Conservation (phyloP, 306 rosid species). For the Sicyos edulis region DNA sequence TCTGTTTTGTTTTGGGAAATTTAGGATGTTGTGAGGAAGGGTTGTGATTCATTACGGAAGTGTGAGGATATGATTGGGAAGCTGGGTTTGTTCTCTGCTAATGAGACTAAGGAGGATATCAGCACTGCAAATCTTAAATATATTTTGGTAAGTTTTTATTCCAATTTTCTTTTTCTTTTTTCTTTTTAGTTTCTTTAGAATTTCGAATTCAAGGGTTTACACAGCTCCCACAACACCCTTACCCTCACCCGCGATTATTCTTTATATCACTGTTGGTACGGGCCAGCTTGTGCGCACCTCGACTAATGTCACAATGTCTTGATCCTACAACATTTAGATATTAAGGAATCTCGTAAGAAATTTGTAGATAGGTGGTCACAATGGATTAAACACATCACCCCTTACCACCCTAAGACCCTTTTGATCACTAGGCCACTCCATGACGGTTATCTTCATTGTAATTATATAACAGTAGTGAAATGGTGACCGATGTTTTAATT, state of each 20-base stretch:
- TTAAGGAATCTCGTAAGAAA: too few relatives aligned
- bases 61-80: slow-evolving; percentile 81
- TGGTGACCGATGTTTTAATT: background rate
- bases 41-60: slow-evolving; percentile 46
- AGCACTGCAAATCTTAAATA: slow-evolving; percentile 76
- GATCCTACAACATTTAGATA: too few relatives aligned
- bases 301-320: too few relatives aligned
- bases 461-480: background rate
- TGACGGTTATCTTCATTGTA: background rate
- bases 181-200: background rate
- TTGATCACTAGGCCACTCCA: too few relatives aligned
- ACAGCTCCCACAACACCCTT: too few relatives aligned
- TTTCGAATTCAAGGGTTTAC: background rate
- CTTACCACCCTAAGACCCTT: too few relatives aligned
- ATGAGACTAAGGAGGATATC: slow-evolving; percentile 91
- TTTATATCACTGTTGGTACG: too few relatives aligned
- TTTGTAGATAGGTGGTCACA: too few relatives aligned
- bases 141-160: slow-evolving; percentile 45
- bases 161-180: background rate
- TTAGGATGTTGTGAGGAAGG: slow-evolving; percentile 67
- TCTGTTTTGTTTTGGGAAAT: background rate
- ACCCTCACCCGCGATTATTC: too few relatives aligned
- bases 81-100: slow-evolving; percentile 73
- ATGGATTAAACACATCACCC: too few relatives aligned
- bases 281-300: too few relatives aligned